A percentile compares a stretch with the other conserved stretches of the same genome.
phyloP scores from a whole-genome alignment of 768 basidiomycete species.

The Lentinula lateritia region DNA sequence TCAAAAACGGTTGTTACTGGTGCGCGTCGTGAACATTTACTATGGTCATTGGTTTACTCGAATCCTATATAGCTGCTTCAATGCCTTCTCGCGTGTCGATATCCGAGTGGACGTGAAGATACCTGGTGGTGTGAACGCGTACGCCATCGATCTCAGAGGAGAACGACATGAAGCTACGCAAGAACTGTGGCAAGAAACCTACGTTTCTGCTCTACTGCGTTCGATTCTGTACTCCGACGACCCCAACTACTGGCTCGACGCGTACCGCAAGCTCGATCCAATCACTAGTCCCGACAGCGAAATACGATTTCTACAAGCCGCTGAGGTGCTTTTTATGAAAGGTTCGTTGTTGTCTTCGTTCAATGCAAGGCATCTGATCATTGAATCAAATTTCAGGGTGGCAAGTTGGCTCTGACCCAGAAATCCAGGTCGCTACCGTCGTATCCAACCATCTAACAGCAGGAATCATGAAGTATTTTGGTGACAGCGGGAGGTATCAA shows the following conservation, averaged over 20 bases:
- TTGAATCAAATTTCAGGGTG: constrained; percentile 55
- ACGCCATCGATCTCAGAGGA: constrained; percentile 89
- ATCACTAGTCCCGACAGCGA: constrained; percentile 88
- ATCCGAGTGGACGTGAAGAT: constrained; percentile 98
- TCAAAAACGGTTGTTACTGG: constrained; percentile 92
- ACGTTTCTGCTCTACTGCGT: constrained; percentile 86
- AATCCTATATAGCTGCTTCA: constrained; percentile 68
- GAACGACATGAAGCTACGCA: constrained; percentile 92
- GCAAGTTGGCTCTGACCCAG: constrained; percentile 98
- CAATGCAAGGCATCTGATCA: not conserved
- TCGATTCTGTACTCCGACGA: constrained; percentile 96
- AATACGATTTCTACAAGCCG: constrained; percentile 82
- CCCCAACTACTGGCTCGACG: constrained; percentile 83
- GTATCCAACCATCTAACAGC: constrained; percentile 96
- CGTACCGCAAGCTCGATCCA: constrained; percentile 93
- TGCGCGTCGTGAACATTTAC: constrained; percentile 26
- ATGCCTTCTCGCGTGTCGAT: constrained; percentile 96
- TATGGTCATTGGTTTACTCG: not conserved
- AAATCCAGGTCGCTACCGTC: constrained; percentile 95
- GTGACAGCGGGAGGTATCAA: constrained; percentile 82
- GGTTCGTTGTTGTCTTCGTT: constrained; percentile 34
- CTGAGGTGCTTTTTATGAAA: constrained; percentile 84
- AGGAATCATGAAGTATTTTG: constrained; percentile 95
- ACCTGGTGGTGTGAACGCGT: constrained; percentile 93
- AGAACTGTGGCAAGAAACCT: constrained; percentile 97